Base-by-base conservation (phyloP, 2,329 filamentous ascomycete genomes). In the Amesomyces nigricolor region DNA sequence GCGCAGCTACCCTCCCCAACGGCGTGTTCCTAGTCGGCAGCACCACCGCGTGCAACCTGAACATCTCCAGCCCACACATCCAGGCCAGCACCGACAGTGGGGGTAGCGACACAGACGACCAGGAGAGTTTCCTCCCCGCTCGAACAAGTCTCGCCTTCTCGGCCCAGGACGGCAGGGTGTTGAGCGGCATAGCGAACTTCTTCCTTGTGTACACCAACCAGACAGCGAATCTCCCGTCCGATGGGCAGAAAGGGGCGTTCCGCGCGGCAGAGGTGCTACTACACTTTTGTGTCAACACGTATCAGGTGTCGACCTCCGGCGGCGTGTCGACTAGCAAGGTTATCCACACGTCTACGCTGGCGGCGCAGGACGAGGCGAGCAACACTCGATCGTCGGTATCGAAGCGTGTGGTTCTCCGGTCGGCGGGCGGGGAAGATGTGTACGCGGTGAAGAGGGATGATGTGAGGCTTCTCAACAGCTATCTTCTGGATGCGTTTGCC, bases 261-360 rank as follows among this genome's bases (percentile, higher is more conserved):
- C 58, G 62, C 14, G 67, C 67, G 17, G 53, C 62, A 8, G 67
- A 69, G 55, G 59, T 65, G 13, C 54, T 67, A 10, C 60, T 68
- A n/a, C 64, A 67, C 35, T 64, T 69, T 40, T 68, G 67, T 46
- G 62, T 66, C 49, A 63, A 64, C 52, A 62, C 59, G 3, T 68
- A 67, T 59, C 44, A 57, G 9, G 56, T 57, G 9, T 47, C 49
- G 4, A 57, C 56, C 1, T 44, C 46, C 1, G 17, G 46, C n/a
- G 61, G 63, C 3, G 19, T 58, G 16, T 47, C 55, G 14, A 55
- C 29, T 8, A 64, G 57, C 13, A 47, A 22, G n/a, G 56, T 59
- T 6, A 52, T 63, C 11, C 39, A 58, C 30, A 61, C 57, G 17
- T 60, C 58, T 2, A 49, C 55, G 1, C 44, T 59, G 1, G 32